Percentiles rank a stretch among this genome's conserved stretches.
Conservation (phyloP, 345 rosid genomes). For the Ceriops decandra region DNA sequence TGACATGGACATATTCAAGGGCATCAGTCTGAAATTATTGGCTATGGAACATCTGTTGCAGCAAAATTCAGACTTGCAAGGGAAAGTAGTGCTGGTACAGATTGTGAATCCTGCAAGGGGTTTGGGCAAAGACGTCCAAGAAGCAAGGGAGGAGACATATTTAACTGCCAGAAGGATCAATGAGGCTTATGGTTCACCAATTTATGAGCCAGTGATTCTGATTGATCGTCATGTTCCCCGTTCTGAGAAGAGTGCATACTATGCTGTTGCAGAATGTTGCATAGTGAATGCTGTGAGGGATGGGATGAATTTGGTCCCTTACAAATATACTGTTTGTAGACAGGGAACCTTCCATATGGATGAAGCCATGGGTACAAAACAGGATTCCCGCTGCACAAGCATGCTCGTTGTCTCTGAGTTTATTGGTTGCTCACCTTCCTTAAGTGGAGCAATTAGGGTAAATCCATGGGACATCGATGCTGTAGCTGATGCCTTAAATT, state of each 20-base stretch:
- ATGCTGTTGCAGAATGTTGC: slow-evolving; percentile 76
- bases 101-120: slow-evolving; percentile 77
- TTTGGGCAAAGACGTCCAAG: slow-evolving; percentile 67
- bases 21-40: slow-evolving; percentile 67
- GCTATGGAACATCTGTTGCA: slow-evolving; percentile 67
- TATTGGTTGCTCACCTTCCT: slow-evolving; percentile 79
- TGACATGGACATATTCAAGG: slow-evolving; percentile 84
- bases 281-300: slow-evolving; percentile 81
- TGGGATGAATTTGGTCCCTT: slow-evolving; percentile 82
- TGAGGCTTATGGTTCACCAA: slow-evolving; percentile 47
- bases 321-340: slow-evolving; percentile 71
- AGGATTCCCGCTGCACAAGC: slow-evolving; percentile 53
- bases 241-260: slow-evolving; percentile 75
- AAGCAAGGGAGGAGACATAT: slow-evolving; percentile 67
- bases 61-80: slow-evolving; percentile 48
- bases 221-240: slow-evolving; percentile 70
- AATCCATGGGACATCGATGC: slow-evolving; percentile 79
- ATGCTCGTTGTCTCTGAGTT: slow-evolving; percentile 84
- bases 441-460: slow-evolving; percentile 80
- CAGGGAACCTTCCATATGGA: slow-evolving; percentile 67
- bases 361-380: slow-evolving; percentile 40
- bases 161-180: slow-evolving; percentile 57
- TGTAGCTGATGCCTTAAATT: slow-evolving; percentile 63
- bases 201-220: slow-evolving; percentile 62
- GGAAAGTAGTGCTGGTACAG: slow-evolving; percentile 72